Evolutionary conservation across 495 filamentous ascomycete genomes (phyloP).

Genomic region (Neurospora sp.): DNA sequence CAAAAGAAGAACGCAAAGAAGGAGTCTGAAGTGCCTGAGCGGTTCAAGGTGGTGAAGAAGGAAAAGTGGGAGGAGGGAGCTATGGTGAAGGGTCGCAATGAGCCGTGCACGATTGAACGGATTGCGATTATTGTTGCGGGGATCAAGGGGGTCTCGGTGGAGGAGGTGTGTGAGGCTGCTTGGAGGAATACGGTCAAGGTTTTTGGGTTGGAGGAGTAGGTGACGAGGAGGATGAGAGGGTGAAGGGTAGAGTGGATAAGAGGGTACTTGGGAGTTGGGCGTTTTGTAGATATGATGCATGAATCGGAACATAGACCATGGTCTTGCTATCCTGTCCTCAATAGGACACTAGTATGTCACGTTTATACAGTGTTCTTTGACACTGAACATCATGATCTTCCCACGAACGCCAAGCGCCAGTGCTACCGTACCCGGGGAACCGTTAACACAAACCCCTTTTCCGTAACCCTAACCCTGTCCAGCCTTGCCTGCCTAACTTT

Average conservation of each 20-base stretch:
- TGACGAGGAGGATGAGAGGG: not conserved
- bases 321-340: too few species aligned
- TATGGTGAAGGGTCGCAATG: slow-evolving; percentile 89
- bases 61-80: slow-evolving; percentile 75
- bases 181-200: slow-evolving; percentile 77
- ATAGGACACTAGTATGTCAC: too few species aligned
- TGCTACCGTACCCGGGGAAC: not conserved
- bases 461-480: not conserved
- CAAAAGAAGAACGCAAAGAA: slow-evolving; percentile 35
- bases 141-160: slow-evolving; percentile 66
- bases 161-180: slow-evolving; percentile 77
- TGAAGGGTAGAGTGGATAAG: too few species aligned
- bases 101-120: slow-evolving; percentile 70
- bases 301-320: too few species aligned
- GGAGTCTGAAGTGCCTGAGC: slow-evolving; percentile 34
- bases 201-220: slow-evolving; percentile 57
- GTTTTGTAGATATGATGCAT: too few species aligned
- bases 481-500: not conserved
- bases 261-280: too few species aligned
- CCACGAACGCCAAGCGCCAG: not conserved
- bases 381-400: not conserved
- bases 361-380: too few species aligned
- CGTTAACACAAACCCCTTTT: not conserved
- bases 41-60: slow-evolving; percentile 64
- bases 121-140: slow-evolving; percentile 81